Conservation (phyloP, 1,284 basidiomycete species). For the Taiwanofungus camphoratus region DNA sequence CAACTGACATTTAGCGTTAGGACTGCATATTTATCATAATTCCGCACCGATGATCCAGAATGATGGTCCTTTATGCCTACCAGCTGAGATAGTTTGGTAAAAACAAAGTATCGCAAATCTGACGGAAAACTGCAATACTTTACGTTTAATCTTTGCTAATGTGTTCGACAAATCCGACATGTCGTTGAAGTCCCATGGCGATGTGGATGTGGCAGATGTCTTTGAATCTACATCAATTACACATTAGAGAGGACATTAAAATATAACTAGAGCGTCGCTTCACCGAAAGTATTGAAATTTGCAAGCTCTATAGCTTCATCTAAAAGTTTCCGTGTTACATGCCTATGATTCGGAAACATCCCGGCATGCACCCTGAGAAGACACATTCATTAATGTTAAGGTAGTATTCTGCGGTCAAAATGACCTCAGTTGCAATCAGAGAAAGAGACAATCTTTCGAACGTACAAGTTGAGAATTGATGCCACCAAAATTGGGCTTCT, state of each 20-base stretch:
- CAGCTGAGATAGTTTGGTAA: not conserved
- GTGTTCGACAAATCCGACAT: slow-evolving; percentile 5
- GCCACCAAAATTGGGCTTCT: slow-evolving; percentile 6
- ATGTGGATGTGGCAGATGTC: slow-evolving; percentile 16
- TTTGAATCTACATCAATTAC: slow-evolving; percentile 12
- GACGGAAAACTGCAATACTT: not conserved
- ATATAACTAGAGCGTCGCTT: not conserved
- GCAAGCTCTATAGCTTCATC: slow-evolving; percentile 4
- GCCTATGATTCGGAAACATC: slow-evolving; percentile 17
- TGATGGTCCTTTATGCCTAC: not conserved
- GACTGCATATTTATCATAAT: not conserved
- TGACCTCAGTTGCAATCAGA: not conserved
- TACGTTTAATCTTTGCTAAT: slow-evolving; percentile 7
- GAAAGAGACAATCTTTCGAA: not conserved
- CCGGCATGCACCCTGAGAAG: slow-evolving; percentile 12
- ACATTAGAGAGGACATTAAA: not conserved
- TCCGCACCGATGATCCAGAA: not conserved
- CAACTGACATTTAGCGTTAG: not conserved
- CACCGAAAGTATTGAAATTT: slow-evolving; percentile 10
- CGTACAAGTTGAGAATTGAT: too few species aligned
- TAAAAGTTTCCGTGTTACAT: not conserved
- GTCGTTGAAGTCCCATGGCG: slow-evolving; percentile 12
- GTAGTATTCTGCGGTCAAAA: not conserved
- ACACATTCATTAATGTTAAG: not conserved
- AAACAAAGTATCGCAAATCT: not conserved